Evolutionary conservation across 129 eudicot species (phyloP).

Genomic region (Pulicaria dysenterica): DNA sequence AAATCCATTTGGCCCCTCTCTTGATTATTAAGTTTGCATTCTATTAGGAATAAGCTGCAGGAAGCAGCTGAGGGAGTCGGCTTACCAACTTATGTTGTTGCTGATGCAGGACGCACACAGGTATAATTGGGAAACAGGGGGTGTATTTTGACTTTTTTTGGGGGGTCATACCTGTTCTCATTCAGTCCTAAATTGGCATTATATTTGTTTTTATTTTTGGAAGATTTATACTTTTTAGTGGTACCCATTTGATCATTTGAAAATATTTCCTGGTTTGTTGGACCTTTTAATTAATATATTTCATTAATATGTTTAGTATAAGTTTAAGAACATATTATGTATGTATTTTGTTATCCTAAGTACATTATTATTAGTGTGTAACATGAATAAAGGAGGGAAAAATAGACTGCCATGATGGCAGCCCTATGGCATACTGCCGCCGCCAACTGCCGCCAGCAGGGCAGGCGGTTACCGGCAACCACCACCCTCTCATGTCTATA

Average conservation of each 20-base stretch:
- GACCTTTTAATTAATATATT: too few species aligned
- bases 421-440: too few species aligned
- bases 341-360: too few species aligned
- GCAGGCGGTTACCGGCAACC: too few species aligned
- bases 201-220: background rate
- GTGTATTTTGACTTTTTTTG: background rate
- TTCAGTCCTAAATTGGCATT: constrained; percentile 10
- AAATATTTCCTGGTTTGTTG: background rate
- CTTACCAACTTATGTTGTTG: constrained; percentile 91
- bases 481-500: too few species aligned
- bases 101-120: constrained; percentile 98
- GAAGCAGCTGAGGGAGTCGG: constrained; percentile 80
- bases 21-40: constrained; percentile 12
- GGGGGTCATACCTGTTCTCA: background rate
- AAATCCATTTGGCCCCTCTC: background rate
- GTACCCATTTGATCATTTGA: background rate
- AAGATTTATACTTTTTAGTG: background rate
- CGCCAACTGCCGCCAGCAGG: too few species aligned
- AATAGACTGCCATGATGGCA: too few species aligned
- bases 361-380: too few species aligned
- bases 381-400: too few species aligned
- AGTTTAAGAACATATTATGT: too few species aligned
- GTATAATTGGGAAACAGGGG: constrained; percentile 27
- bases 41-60: constrained; percentile 77
- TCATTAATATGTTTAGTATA: too few species aligned